Evolutionary conservation across 2,329 filamentous ascomycete genomes (phyloP), one percentile per base, ranked within the genome.

Genomic region (Colletotrichum tofieldiae): DNA sequence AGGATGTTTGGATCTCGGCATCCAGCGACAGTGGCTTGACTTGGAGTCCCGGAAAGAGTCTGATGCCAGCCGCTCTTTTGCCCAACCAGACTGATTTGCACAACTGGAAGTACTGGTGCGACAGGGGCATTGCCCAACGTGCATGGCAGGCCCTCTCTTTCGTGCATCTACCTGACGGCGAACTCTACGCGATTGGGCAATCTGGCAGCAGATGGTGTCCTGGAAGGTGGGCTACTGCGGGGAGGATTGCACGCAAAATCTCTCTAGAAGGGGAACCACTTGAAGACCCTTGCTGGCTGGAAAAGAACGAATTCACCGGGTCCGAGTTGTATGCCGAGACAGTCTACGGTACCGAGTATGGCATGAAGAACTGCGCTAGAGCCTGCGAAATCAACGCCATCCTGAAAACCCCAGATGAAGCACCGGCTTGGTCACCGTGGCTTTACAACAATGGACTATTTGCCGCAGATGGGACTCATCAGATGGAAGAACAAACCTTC

Each of bases 51-150:
- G 64, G 75, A 8, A 47, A 43, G 39, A 65, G 62, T 49, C 63
- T 78, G 32, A 55, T 78, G 56, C 76, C 76, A 12, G 69, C 76
- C 14, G 77, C 77, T 1, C 37, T 78, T 11, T 75, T 78, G 3
- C 74, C 76, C 1, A 77, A 77, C 66, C 77, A 78, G 68, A 77
- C 77, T 2, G 67, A 73, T 16, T 52, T 67, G 16, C 54, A 71
- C 11, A 74, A 77, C 59, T 77, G 74, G 65, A 76, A 67, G 23
- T 76, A 77, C 65, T 78, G 76, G 75, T 78, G 76, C 60, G 72
- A 76, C 49, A 55, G 68, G 12, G 74, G 73, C 3, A 76, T 77
- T 29, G 70, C 63, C 32, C 76, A 77, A 66, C 73, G 76, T 5
- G 76, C 73, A 2, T 75, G 73, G 61, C 73, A 74, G 56, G 73